A percentile compares a stretch with the other conserved stretches of the same genome.
Conservation (phyloP, 2,329 filamentous ascomycete genomes). For the Dactylellina parvicollis region DNA sequence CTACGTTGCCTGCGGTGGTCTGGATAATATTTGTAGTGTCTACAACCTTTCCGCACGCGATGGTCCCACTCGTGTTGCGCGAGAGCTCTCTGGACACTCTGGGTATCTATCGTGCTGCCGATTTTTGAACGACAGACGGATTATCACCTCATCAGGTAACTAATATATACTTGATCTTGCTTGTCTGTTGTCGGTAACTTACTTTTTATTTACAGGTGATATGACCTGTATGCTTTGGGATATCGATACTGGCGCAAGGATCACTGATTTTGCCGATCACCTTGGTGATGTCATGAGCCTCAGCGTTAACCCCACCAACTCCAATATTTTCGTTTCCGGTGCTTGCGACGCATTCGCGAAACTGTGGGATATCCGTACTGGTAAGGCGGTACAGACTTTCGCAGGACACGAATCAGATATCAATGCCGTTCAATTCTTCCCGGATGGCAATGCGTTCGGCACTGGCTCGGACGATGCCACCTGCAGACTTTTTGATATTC, state of each 20-base stretch:
- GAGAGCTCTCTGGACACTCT: constrained; percentile 94
- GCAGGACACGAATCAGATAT: constrained; percentile 98
- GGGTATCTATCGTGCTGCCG: constrained; percentile 98
- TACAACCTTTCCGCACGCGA: constrained; percentile 98
- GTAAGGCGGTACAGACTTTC: constrained; percentile 98
- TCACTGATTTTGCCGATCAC: constrained; percentile 97
- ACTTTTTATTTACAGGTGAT: constrained; percentile 67
- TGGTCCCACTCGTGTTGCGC: constrained; percentile 93
- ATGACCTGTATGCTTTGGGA: constrained; percentile 99
- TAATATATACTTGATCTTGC: neutral
- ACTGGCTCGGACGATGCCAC: constrained; percentile 98
- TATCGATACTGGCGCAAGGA: constrained; percentile 95
- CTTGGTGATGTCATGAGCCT: constrained; percentile 99
- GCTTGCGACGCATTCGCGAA: constrained; percentile 99
- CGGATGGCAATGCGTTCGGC: constrained; percentile 96
- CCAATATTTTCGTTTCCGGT: constrained; percentile 99
- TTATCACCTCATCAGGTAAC: constrained; percentile 85
- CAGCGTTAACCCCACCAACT: constrained; percentile 98
- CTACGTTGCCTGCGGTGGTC: constrained; percentile 96
- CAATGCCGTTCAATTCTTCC: constrained; percentile 99
- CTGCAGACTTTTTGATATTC: constrained; percentile 96
- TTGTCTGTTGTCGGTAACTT: neutral
- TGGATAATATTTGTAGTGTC: constrained; percentile 99
- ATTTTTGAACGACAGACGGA: constrained; percentile 98
- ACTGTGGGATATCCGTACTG: constrained; percentile 97